Evolutionary conservation across 805 yeast species (phyloP), one percentile per base, ranked within the genome.

Genomic region (Wickerhamiella alocasiicola): DNA sequence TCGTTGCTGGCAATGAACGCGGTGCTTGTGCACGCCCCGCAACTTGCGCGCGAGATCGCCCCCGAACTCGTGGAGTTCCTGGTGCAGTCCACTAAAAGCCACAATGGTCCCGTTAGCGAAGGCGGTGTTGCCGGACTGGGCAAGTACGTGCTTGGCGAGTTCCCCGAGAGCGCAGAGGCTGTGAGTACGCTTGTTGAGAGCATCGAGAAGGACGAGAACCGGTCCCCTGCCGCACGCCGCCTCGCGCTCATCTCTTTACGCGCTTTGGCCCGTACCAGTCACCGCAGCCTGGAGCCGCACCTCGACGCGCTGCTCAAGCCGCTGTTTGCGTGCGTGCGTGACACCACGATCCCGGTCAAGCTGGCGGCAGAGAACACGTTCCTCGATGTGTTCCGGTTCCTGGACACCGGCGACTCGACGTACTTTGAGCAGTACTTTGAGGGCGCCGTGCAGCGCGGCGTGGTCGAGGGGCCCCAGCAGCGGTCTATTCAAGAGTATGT

Each of bases 321-420:
- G 9, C 76, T 85, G 2, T 88, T 88, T 57, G 64, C 78, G 0
- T 78, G 91, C 56, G 78, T 88, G 30, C 70, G 98, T 49, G 95
- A 87, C 54, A 69, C 77, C n/a, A 67, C 82, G 36, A 83, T 88
- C 53, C 96, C 98, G 4, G 78, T 88, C 50, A 87, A 85, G 54
- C 67, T 88, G 46, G 95, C 96, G 1, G 95, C 95, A 6, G 98
- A 88, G 58, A 83, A 83, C 63, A 85, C 93, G 1, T 85, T 71
- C 57, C 57, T 87, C 49, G 74, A 82, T 2, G 55, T 84, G 13
- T 79, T 85, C 60, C 66, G 71, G 36, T 64, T 88, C 50, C 78
- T 81, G 24, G 94, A 81, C 47, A 53, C 53, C 4, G 71, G 63
- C 7, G 63, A 66, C 16, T 56, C 70, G 62, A 58, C 46, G 1